Conservation (phyloP, 352 stramenopile genomes). For the Phytophthora tubulina region DNA sequence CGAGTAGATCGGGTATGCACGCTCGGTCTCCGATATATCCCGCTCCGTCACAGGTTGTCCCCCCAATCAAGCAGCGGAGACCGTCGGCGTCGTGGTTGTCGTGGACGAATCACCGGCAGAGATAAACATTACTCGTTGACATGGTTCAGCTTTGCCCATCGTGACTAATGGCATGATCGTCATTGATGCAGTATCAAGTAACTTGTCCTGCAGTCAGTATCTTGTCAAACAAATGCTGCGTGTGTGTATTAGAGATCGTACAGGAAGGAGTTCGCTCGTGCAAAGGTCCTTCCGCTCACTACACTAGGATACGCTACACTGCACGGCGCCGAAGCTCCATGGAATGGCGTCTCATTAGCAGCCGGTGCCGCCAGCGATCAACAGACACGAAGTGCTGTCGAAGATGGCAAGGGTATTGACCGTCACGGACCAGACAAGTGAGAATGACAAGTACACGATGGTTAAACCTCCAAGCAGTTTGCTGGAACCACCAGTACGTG, state of each 20-base stretch:
- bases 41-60: background rate
- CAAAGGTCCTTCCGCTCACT: background rate
- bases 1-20: background rate
- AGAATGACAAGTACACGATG: conserved; percentile 22
- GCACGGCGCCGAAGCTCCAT: no score
- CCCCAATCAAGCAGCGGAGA: background rate
- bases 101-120: background rate
- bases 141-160: background rate
- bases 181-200: background rate
- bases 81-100: background rate
- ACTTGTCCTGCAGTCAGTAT: background rate
- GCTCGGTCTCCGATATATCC: background rate
- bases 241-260: background rate
- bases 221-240: conserved; percentile 4
- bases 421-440: conserved; percentile 26
- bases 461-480: conserved; percentile 17
- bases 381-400: conserved; percentile 29
- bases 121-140: conserved; percentile 1
- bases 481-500: conserved; percentile 15
- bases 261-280: background rate
- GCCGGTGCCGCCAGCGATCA: conserved; percentile 17
- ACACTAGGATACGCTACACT: no score
- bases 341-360: conserved; percentile 10
- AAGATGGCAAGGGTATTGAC: conserved; percentile 35
- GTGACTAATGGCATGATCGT: conserved; percentile 4